Percentiles rank a stretch among this genome's conserved stretches.
These are phyloP conservation scores for carrot (Daucus carota) DNA, from an alignment of 129 eudicot species.

Conservation along the genomic window DH1_v3.0 NC_030388.2:732501-733000, in stretches of 20 bases:
- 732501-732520: background rate
- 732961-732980: background rate
- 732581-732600: background rate
- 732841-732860: constrained; percentile 79
- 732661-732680: background rate
- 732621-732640: background rate
- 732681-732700: background rate
- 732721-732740: constrained; percentile 4
- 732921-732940: background rate
- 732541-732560: background rate
- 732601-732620: background rate
- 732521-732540: background rate
- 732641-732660: background rate
- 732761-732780: background rate
- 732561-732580: background rate
- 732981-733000: constrained; percentile 33
- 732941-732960: background rate
- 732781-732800: background rate
- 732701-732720: background rate
- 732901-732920: constrained; percentile 73
- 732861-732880: constrained; percentile 84
- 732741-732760: background rate
- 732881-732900: constrained; percentile 85
- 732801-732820: background rate
- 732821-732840: constrained; percentile 86